Evolutionary conservation across 768 basidiomycete species (phyloP), one percentile per base, ranked within the genome.

Genomic region (Rhizopogon rudus): DNA sequence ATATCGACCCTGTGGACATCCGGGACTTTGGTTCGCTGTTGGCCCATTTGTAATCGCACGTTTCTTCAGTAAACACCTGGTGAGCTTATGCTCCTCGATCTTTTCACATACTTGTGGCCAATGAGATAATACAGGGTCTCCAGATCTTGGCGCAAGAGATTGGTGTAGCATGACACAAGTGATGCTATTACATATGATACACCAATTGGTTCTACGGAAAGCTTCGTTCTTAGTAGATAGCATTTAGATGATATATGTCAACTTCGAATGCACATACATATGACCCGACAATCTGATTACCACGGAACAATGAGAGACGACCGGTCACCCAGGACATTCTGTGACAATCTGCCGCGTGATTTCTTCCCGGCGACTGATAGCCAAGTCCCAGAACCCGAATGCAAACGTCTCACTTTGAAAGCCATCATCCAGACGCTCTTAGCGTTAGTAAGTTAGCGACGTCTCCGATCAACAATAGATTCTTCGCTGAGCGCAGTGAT

Each of bases 401-500:
- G 39, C 22, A 39, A 22, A 40, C 7, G 37, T 68, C 80, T 53
- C 54, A 93, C 94, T 83, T 98, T 95, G 73, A 99, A 96, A 5
- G 93, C 91, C 17, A 95, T 87, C 60, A 98, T 84, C 78, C 84
- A 91, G 37, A 96, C 81, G 59, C 93, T 93, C 69, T 96, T 94
- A 58, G n/a, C n/a, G n/a, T n/a, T n/a, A n/a, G n/a, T n/a, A n/a
- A n/a, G n/a, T n/a, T n/a, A n/a, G 93, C 82, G 3, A 89, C 87
- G 66, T 99, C 97, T 14, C 93, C 91, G 46, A 98, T 82, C 51
- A 98, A 76, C n/a, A 98, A 70, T n/a, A 98, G 72, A 67, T 99
- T 99, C 72, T 99, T 99, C 61, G 98, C 75, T 14, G 89, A 81
- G 13, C 83, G 84, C 33, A 98, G 75, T 25, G 87, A 88, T 4